Base-by-base conservation (phyloP, 441 rosid species). In the Arabidopsis hybrid region DNA sequence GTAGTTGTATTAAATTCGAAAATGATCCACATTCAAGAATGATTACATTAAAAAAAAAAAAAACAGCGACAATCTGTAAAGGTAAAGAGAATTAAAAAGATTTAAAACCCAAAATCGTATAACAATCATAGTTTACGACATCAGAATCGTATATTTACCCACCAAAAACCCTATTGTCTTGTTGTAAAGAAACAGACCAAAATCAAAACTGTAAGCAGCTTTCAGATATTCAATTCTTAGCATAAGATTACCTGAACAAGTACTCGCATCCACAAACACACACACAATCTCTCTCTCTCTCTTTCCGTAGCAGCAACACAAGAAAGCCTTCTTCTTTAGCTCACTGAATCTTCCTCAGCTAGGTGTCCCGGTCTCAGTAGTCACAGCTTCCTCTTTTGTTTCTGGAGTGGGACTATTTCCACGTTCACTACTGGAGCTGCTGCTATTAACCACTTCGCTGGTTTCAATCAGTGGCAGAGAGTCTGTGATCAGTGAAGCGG, bases 361-460 rank as follows among this genome's bases (percentile, higher is more conserved):
- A 0, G 42, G 50, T 58, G 38, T 71, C 16, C 11, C 58, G 3
- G 68, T 71, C 72, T 70, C 80, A 58, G 76, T 16, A 14, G 42
- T 35, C 1, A 16, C 68, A 71, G 21, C n/a, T 51, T 77, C 76
- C 36, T 71, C 72, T 10, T 47, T 57, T 21, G 35, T 71, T 12
- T 71, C 72, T 34, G 63, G 72, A 35, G 16, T 65, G 63, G 80
- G 80, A 18, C 80, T 77, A 43, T 11, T 65, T 18, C 76, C 80
- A 50, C 64, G 76, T 43, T 71, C 73, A 70, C 76, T 77, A 8
- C 18, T 12, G 18, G 69, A 50, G 68, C 73, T 77, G 51, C 80
- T 71, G 63, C 64, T 77, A 52, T 71, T 51, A n/a, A 71, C 62
- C 76, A 77, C 73, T 65, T 71, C 80, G 32, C 73, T 71, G 45